Percentiles rank a stretch among this genome's conserved stretches.
Evolutionary conservation across 306 rosid genomes (phyloP).

Genomic region (Ormosia emarginata): DNA sequence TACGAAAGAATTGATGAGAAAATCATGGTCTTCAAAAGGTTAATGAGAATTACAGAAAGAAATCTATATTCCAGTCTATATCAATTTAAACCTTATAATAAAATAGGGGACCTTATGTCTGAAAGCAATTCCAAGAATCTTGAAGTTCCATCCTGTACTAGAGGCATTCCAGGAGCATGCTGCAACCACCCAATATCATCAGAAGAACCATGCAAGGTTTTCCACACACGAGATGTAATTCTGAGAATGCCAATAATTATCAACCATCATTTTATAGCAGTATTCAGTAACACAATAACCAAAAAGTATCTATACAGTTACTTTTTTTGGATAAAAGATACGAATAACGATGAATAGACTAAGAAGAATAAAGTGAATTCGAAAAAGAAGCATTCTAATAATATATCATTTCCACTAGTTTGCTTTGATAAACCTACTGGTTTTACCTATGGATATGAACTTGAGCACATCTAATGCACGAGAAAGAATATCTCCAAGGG

Average conservation of each 20-base stretch:
- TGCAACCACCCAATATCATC: slow-evolving; percentile 93
- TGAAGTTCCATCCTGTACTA: slow-evolving; percentile 65
- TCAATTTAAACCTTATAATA: not conserved
- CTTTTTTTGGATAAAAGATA: slow-evolving; percentile 1
- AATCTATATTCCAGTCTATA: not conserved
- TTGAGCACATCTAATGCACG: slow-evolving; percentile 38
- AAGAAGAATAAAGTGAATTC: not conserved
- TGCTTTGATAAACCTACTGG: slow-evolving; percentile 5
- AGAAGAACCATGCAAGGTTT: slow-evolving; percentile 65
- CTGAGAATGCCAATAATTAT: slow-evolving; percentile 39
- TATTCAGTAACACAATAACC: not conserved
- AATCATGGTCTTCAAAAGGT: not conserved
- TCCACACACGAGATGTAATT: slow-evolving; percentile 46
- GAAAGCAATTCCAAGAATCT: slow-evolving; percentile 80
- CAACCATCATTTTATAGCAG: not conserved
- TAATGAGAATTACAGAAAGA: not conserved
- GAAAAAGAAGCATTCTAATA: slow-evolving; percentile 7
- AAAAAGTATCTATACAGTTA: not conserved
- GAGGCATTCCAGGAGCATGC: slow-evolving; percentile 62
- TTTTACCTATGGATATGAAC: slow-evolving; percentile 47
- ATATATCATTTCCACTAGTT: slow-evolving; percentile 2
- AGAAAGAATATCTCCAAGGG: slow-evolving; percentile 49
- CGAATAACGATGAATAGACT: not conserved
- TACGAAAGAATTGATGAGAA: not conserved
- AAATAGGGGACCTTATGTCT: slow-evolving; percentile 52